Evolutionary conservation across 768 basidiomycete genomes (phyloP).

Genomic region (Amanita fuliginea): DNA sequence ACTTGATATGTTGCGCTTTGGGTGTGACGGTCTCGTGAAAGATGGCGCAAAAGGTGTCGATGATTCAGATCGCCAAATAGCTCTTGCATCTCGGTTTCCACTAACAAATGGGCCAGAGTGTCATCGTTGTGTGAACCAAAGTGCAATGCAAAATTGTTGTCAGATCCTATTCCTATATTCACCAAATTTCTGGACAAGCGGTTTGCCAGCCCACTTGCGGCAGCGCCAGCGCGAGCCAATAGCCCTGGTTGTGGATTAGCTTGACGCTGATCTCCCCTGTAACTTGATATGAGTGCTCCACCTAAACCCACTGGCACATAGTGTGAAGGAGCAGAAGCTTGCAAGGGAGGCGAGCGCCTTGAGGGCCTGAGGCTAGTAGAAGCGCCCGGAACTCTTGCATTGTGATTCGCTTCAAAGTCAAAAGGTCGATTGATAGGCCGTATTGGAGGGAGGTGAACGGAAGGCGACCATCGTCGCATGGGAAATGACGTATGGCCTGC

Average conservation of each 20-base stretch:
- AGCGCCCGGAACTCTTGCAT: conserved; percentile 7
- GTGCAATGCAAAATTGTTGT: background rate
- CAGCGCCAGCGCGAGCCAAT: conserved; percentile 7
- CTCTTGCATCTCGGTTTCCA: conserved; percentile 6
- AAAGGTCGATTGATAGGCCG: conserved; percentile 41
- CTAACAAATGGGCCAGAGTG: conserved; percentile 8
- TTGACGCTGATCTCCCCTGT: conserved; percentile 13
- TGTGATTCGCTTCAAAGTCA: conserved; percentile 31
- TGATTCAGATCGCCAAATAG: conserved; percentile 1
- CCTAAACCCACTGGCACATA: conserved; percentile 60
- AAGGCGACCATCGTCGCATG: conserved; percentile 21
- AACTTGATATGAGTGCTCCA: conserved; percentile 43
- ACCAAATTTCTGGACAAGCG: conserved; percentile 2
- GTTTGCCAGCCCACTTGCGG: conserved; percentile 6
- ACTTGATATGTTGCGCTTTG: conserved; percentile 35
- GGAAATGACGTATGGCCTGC: conserved; percentile 26
- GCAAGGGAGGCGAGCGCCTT: conserved; percentile 12
- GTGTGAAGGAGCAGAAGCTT: conserved; percentile 35
- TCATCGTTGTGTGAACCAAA: conserved; percentile 8
- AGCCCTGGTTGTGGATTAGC: conserved; percentile 11
- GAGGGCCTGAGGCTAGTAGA: conserved; percentile 11
- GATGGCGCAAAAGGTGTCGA: conserved; percentile 4
- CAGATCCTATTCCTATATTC: conserved; percentile 1
- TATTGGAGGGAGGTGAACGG: conserved; percentile 29
- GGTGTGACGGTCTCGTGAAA: conserved; percentile 5